Base-by-base conservation (phyloP, 2,329 filamentous ascomycete genomes). In the Cryoendolithus antarcticus region DNA sequence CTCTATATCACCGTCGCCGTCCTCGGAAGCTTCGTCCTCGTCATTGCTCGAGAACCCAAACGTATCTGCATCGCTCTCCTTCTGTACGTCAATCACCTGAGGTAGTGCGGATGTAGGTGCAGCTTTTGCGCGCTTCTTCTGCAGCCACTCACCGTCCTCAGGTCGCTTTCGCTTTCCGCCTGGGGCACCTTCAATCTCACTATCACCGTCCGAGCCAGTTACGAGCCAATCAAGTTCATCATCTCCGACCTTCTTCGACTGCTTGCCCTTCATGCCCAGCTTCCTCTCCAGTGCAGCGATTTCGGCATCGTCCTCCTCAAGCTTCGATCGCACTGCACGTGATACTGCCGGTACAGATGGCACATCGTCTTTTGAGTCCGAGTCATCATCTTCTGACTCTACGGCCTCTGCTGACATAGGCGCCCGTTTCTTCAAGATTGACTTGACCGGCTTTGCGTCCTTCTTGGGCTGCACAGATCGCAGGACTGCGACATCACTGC, bases 231-330 rank as follows among this genome's bases (percentile, higher is more conserved):
- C 85, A 2, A 96, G 64, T 0, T 86, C 89, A 54, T 95, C 88
- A 5, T 93, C 83, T 12, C 76, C 72, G 50, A 88, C 86, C 48
- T 82, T 80, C 0, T 80, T 78, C 27, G 74, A 79, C 54, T 86
- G 93, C 44, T 80, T 81, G 15, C 77, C 75, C 55, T 80, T 84
- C 28, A 95, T 71, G 0, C 91, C 89, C 3, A 98, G 65, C 54
- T 84, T 93, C 59, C 80, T 86, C 63, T 98, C 91, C 27, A 95
- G 66, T 2, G 78, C 78, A 12, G 81, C 80, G 49, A 98, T 96
- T 50, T 94, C 86, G 2, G 78, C 83, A 53, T 96, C 86, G 42
- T 98, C 89, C 44, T 84, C 70, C 1, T 75, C 78, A 4, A 95
- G 65, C 49, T 74, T 76, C 3, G 79, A 30, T n/a, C 32, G 35